These are phyloP conservation scores for Quercus phellos DNA, from an alignment of 331 rosid species.

Conservation along the genomic window DNA sequence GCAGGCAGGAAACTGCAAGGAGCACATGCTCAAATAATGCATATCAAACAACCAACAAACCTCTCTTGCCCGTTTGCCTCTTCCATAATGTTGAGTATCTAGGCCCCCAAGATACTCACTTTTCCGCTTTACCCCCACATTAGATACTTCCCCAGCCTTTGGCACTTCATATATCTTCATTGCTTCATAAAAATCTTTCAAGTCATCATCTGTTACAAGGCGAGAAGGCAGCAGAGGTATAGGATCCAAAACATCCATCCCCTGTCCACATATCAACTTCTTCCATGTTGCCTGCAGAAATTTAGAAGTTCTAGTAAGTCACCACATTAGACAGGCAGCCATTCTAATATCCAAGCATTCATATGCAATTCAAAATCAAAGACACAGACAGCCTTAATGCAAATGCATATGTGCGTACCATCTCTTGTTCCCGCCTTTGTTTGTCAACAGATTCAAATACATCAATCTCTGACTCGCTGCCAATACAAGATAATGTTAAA, in stretches of 20 bases:
- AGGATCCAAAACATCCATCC: slow-evolving; percentile 42
- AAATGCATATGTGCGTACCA: slow-evolving; percentile 46
- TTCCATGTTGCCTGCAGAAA: slow-evolving; percentile 76
- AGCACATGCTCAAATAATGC: slow-evolving; percentile 13
- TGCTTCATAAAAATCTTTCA: slow-evolving; percentile 75
- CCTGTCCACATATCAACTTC: slow-evolving; percentile 52
- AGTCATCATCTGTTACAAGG: slow-evolving; percentile 85
- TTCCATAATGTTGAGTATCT: slow-evolving; percentile 86
- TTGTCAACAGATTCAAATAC: slow-evolving; percentile 87
- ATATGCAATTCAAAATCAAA: slow-evolving; percentile 1
- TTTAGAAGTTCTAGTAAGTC: slow-evolving; percentile 17
- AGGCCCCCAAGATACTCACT: slow-evolving; percentile 61
- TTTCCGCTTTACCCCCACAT: slow-evolving; percentile 71
- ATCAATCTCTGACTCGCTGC: slow-evolving; percentile 95
- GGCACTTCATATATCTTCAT: slow-evolving; percentile 81
- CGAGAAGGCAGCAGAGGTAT: slow-evolving; percentile 67
- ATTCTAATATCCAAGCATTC: slow-evolving; percentile 1
- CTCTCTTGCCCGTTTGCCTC: slow-evolving; percentile 99
- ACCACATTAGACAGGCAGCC: slow-evolving; percentile 3
- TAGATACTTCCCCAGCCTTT: slow-evolving; percentile 46
- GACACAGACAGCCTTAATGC: not conserved
- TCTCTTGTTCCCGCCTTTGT: slow-evolving; percentile 67
- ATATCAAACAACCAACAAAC: slow-evolving; percentile 36
- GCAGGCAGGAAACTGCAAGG: not conserved
- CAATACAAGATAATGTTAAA: slow-evolving; percentile 17